Conservation (phyloP, 140 eudicot genomes). For the Flaveria floridana region DNA sequence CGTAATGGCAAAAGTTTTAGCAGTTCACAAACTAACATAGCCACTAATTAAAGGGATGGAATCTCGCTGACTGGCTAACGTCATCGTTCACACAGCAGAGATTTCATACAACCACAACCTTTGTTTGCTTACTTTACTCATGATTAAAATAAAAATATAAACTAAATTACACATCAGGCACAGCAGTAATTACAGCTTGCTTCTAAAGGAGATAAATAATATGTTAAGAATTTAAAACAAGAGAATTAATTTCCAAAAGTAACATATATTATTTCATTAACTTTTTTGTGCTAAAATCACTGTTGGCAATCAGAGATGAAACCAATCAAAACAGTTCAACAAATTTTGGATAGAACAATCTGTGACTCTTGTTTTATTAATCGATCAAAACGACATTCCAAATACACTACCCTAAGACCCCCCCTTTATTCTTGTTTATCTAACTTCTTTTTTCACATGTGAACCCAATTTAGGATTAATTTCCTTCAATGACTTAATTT, state of each 20-base stretch:
- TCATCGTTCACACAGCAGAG: background rate
- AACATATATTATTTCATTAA: background rate
- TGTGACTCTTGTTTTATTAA: too few species aligned
- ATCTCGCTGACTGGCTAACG: background rate
- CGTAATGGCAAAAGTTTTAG: background rate
- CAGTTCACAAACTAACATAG: background rate
- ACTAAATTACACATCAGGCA: background rate
- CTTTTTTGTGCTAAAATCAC: background rate
- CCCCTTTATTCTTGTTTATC: too few species aligned
- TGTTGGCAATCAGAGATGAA: too few species aligned
- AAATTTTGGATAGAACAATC: too few species aligned
- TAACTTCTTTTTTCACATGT: too few species aligned
- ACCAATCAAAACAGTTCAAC: too few species aligned
- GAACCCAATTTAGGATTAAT: too few species aligned
- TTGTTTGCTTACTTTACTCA: background rate
- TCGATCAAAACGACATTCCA: too few species aligned
- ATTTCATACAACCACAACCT: background rate
- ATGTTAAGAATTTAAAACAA: background rate
- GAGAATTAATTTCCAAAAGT: too few species aligned
- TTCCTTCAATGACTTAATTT: too few species aligned
- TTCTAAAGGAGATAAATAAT: background rate
- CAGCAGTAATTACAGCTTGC: background rate
- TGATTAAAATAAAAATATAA: background rate
- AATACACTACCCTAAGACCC: too few species aligned
- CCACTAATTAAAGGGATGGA: background rate